phyloP scores from a whole-genome alignment of 352 stramenopile species.

The Pythium aristosporum region DNA sequence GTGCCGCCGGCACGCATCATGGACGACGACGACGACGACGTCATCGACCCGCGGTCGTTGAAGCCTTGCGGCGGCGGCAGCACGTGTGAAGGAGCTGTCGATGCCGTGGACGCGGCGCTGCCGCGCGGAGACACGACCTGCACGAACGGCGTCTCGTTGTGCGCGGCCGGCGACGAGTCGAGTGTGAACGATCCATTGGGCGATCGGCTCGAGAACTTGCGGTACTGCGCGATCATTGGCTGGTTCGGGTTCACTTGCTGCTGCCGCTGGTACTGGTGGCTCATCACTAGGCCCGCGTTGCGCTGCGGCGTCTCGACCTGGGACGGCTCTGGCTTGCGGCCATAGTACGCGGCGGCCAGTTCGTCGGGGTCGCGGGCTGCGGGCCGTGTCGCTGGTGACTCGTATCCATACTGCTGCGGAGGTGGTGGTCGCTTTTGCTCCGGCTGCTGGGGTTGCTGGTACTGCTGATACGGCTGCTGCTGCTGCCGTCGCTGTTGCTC shows the following conservation, averaged over 20 bases:
- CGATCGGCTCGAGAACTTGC: conserved; percentile 11
- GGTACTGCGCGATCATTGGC: conserved; percentile 25
- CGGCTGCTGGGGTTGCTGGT: conserved; percentile 25
- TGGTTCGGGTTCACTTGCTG: conserved; percentile 16
- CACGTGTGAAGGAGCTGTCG: conserved; percentile 18
- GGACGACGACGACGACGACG: conserved; percentile 21
- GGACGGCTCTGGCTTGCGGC: conserved; percentile 12
- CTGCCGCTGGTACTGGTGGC: conserved; percentile 22
- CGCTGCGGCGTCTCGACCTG: neutral
- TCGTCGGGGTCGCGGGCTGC: conserved; percentile 11
- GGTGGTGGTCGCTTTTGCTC: conserved; percentile 15
- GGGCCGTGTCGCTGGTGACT: conserved; percentile 1
- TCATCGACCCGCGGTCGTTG: conserved; percentile 5
- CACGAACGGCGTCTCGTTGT: conserved; percentile 35
- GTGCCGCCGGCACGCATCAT: conserved; percentile 31
- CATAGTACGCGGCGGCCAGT: conserved; percentile 25
- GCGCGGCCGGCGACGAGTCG: conserved; percentile 4
- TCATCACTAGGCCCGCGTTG: neutral
- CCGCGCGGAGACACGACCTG: conserved; percentile 38
- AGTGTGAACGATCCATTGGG: conserved; percentile 29
- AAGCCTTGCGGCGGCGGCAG: conserved; percentile 17
- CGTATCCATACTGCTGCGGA: conserved; percentile 22
- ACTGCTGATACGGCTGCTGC: conserved; percentile 7
- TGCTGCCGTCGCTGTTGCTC: conserved; percentile 19
- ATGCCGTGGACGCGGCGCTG: conserved; percentile 28